Evolutionary conservation across 2,329 filamentous ascomycete genomes (phyloP).

Genomic region (Zasmidium citrigriseum): DNA sequence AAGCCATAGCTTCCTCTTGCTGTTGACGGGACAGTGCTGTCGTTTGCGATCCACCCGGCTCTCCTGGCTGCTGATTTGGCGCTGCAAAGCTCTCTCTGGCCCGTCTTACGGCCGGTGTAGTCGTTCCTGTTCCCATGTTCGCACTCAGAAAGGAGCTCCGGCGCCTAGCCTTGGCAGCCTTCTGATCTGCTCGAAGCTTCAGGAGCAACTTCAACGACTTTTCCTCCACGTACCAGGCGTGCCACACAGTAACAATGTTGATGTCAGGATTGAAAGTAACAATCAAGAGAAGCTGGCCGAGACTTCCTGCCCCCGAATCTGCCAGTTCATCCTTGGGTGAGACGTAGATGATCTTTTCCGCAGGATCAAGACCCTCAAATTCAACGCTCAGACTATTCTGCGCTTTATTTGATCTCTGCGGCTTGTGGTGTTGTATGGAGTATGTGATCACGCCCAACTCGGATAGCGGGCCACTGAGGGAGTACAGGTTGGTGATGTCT

Average conservation of each 20-base stretch:
- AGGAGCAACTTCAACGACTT: constrained; percentile 53
- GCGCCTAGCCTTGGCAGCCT: constrained; percentile 56
- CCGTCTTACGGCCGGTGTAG: constrained; percentile 67
- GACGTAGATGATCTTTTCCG: constrained; percentile 83
- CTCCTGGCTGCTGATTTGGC: constrained; percentile 38
- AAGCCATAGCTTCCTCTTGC: constrained; percentile 51
- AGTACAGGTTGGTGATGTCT: constrained; percentile 75
- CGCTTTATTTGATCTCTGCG: constrained; percentile 23
- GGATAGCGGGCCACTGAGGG: constrained; percentile 79
- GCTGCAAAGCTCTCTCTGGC: constrained; percentile 76
- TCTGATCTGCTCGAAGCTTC: constrained; percentile 40
- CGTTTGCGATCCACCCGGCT: constrained; percentile 20
- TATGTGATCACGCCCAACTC: constrained; percentile 74
- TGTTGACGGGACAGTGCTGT: constrained; percentile 29
- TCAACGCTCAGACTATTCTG: constrained; percentile 43
- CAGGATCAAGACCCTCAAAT: constrained; percentile 66
- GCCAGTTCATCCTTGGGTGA: constrained; percentile 63
- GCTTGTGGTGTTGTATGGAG: constrained; percentile 30
- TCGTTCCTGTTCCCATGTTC: constrained; percentile 68
- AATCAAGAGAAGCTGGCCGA: constrained; percentile 64
- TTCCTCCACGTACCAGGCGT: constrained; percentile 72
- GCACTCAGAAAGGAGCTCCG: constrained; percentile 61
- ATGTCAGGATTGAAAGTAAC: constrained; percentile 79
- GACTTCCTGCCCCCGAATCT: constrained; percentile 42
- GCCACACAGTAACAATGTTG: constrained; percentile 82